These are phyloP conservation scores for Phytopythium cucurbitacearum DNA, from an alignment of 352 stramenopile species.

Conservation along the genomic window DNA sequence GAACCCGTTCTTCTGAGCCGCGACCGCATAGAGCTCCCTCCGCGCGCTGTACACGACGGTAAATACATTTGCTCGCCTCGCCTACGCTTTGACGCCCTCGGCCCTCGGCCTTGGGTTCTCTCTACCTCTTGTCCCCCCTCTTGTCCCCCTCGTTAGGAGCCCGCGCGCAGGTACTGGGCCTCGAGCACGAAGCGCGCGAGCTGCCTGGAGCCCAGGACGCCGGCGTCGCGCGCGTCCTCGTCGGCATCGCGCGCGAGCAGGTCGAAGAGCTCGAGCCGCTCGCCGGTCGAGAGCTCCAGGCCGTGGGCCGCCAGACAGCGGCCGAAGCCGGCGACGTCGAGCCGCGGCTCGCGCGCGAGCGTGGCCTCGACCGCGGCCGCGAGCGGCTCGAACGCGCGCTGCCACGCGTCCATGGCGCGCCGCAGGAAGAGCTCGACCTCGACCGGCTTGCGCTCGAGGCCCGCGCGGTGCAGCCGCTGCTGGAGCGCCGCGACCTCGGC, in stretches of 20 bases:
- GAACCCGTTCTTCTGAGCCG: conserved; percentile 43
- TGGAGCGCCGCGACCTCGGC: conserved; percentile 24
- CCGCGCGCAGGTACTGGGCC: conserved; percentile 15
- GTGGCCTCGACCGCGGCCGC: conserved; percentile 18
- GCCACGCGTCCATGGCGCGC: conserved; percentile 37
- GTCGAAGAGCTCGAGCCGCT: conserved; percentile 58
- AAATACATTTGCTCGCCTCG: too few relatives aligned
- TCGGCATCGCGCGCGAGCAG: conserved; percentile 20
- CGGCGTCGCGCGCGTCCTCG: not conserved
- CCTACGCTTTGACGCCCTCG: not conserved
- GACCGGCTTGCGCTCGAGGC: conserved; percentile 33
- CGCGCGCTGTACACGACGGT: not conserved
- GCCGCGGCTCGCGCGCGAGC: conserved; percentile 11
- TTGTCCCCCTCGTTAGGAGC: not conserved
- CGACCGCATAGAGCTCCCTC: conserved; percentile 2
- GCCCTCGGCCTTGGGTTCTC: not conserved
- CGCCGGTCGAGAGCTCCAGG: conserved; percentile 48
- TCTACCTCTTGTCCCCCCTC: not conserved
- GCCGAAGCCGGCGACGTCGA: conserved; percentile 42
- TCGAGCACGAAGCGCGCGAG: conserved; percentile 28
- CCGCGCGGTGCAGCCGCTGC: conserved; percentile 33
- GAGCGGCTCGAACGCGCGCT: conserved; percentile 28
- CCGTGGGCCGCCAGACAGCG: conserved; percentile 22
- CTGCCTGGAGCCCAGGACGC: conserved; percentile 21
- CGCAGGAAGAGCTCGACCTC: conserved; percentile 42